Percentiles rank a stretch among this genome's conserved stretches.
phyloP scores from a whole-genome alignment of 2,329 filamentous ascomycete species.

The Stachybotrys chartarum region DNA sequence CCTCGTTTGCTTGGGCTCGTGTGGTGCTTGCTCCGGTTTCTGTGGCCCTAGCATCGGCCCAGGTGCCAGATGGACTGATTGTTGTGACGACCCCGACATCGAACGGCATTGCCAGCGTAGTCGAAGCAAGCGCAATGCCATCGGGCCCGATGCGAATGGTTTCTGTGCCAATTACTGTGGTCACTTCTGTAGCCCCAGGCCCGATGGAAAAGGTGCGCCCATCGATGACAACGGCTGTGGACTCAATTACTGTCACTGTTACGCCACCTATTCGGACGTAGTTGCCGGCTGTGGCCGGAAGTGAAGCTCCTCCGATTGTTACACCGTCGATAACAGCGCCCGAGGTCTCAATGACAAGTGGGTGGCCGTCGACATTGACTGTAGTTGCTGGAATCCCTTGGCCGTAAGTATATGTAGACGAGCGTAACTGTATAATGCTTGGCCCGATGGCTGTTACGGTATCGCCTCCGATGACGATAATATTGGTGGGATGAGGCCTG shows the following conservation, averaged over 20 bases:
- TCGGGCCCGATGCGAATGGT: slow-evolving; percentile 40
- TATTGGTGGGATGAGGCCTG: neutral
- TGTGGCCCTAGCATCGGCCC: slow-evolving; percentile 10
- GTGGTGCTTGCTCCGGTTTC: slow-evolving; percentile 15
- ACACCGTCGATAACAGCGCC: slow-evolving; percentile 30
- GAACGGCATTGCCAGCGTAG: slow-evolving; percentile 39
- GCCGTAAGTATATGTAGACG: slow-evolving; percentile 39
- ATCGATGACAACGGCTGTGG: slow-evolving; percentile 31
- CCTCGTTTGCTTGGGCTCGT: slow-evolving; percentile 7
- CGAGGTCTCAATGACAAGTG: slow-evolving; percentile 40
- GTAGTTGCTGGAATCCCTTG: slow-evolving; percentile 22
- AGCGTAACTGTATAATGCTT: slow-evolving; percentile 31
- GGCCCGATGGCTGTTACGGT: slow-evolving; percentile 35
- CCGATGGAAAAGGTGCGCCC: slow-evolving; percentile 40
- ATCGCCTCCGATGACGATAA: slow-evolving; percentile 20
- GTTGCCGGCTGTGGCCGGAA: neutral
- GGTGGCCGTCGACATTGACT: slow-evolving; percentile 40
- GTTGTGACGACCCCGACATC: slow-evolving; percentile 34
- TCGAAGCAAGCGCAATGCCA: slow-evolving; percentile 38
- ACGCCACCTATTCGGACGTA: slow-evolving; percentile 10
- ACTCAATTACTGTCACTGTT: slow-evolving; percentile 34
- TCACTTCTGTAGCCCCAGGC: slow-evolving; percentile 19
- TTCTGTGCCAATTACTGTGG: slow-evolving; percentile 36
- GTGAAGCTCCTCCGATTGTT: neutral
- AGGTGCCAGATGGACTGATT: slow-evolving; percentile 25